Evolutionary conservation across 2,329 filamentous ascomycete genomes (phyloP), one percentile per base, ranked within the genome.

Genomic region (Zelopaecilomyces penicillatus): DNA sequence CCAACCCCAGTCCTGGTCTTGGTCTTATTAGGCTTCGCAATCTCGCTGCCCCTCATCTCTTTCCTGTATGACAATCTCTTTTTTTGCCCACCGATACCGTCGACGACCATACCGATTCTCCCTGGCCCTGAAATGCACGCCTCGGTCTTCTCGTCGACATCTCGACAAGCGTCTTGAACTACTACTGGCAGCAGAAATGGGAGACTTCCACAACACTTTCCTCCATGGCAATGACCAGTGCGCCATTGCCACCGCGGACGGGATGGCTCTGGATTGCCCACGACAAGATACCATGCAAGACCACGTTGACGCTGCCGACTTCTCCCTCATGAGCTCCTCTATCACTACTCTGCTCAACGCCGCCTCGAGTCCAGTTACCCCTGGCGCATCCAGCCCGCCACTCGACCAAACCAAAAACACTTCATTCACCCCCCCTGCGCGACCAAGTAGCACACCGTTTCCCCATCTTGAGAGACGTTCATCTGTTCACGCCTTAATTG

Each of bases 361-460:
- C 26, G 58, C 69, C 4, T 76, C 75, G n/a, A 77, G 73, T 41
- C 74, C 75, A 4, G 74, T 76, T 11, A 74, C 74, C 4, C 73
- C 74, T 0, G 74, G 73, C 29, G 70, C 75, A 10, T 68, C 72
- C 5, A 76, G 72, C 50, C 74, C 73, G 33, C 70, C 71, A 27
- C 64, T 71, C 40, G 67, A 74, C 34, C 73, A 71, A 47, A 58
- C 62, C 45, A 73, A 72, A 46, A 57, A 70, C 32, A 43, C 53
- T 30, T 52, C 54, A n/a, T 60, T 64, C 47, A 55, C 64, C 6
- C 63, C 62, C 11, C 62, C 62, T 4, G 58, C 58, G 5, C 69
- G 76, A 42, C 76, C 76, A 12, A 80, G 75, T 57, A 80, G 76
- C 61, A 80, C 76, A 2, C 76, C 76, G 1, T 80, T 80, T 45